Evolutionary conservation across 1,284 basidiomycete species (phyloP).

Genomic region (Heterobasidion occidentale): DNA sequence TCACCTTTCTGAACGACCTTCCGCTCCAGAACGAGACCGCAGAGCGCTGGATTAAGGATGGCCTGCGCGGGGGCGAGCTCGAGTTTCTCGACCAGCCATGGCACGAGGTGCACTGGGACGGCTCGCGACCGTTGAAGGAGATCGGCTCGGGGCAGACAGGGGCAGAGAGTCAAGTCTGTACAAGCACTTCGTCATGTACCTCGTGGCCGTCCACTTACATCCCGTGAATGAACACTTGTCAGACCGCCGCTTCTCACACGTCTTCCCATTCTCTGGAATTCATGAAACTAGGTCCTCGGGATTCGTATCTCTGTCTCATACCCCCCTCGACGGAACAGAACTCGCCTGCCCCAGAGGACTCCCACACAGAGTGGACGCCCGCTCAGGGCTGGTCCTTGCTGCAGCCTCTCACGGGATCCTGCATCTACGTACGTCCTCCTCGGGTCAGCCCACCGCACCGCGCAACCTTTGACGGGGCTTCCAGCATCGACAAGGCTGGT

Average conservation of each 20-base stretch:
- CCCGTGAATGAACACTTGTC: slow-evolving; percentile 6
- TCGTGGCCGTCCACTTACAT: background rate
- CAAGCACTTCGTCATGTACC: slow-evolving; percentile 1
- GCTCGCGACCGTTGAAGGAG: slow-evolving; percentile 35
- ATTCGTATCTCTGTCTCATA: slow-evolving; percentile 68
- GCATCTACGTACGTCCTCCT: slow-evolving; percentile 62
- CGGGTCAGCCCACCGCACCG: slow-evolving; percentile 7
- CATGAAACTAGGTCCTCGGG: slow-evolving; percentile 62
- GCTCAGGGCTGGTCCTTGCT: slow-evolving; percentile 74
- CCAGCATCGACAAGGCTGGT: slow-evolving; percentile 85
- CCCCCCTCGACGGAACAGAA: slow-evolving; percentile 49
- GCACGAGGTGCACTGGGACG: slow-evolving; percentile 31
- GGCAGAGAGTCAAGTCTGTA: slow-evolving; percentile 14
- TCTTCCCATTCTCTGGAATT: slow-evolving; percentile 42
- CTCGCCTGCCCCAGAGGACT: slow-evolving; percentile 38
- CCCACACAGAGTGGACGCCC: slow-evolving; percentile 51
- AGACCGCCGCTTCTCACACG: slow-evolving; percentile 17
- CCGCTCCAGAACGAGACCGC: slow-evolving; percentile 75
- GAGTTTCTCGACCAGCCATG: slow-evolving; percentile 70
- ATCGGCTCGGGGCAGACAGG: slow-evolving; percentile 42
- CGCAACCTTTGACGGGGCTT: slow-evolving; percentile 8
- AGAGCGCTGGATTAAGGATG: slow-evolving; percentile 58
- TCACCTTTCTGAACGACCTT: slow-evolving; percentile 73
- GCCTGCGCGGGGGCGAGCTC: slow-evolving; percentile 61
- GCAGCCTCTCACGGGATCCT: slow-evolving; percentile 66